These are phyloP conservation scores for Quercus suber DNA, from an alignment of 306 rosid genomes.

Conservation along the genomic window DNA sequence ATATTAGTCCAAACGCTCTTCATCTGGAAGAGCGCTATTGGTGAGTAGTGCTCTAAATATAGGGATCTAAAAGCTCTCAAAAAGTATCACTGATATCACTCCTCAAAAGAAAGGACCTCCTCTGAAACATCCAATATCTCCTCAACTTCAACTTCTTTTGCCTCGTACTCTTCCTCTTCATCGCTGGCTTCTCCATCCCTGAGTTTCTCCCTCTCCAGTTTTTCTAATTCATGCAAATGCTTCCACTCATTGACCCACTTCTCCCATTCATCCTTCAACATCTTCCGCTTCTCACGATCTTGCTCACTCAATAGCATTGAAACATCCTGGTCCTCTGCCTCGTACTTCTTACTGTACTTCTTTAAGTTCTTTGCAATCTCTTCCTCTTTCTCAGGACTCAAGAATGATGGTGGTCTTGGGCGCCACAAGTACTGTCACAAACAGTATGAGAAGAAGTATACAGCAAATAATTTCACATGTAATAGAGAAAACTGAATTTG, in stretches of 20 bases:
- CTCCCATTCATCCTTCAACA: constrained; percentile 86
- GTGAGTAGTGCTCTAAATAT: background rate
- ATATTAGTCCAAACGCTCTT: background rate
- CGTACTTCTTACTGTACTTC: constrained; percentile 89
- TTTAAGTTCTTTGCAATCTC: constrained; percentile 85
- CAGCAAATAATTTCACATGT: background rate
- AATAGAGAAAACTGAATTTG: background rate
- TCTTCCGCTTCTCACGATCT: constrained; percentile 73
- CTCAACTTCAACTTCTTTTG: constrained; percentile 82
- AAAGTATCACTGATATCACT: background rate
- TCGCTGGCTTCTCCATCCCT: constrained; percentile 92
- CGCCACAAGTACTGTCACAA: constrained; percentile 74
- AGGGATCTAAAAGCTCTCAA: background rate
- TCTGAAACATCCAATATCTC: constrained; percentile 50
- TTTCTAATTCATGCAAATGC: constrained; percentile 53
- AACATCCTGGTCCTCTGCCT: constrained; percentile 89
- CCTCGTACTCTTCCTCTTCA: constrained; percentile 92
- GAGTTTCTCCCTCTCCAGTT: constrained; percentile 43
- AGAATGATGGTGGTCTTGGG: constrained; percentile 76
- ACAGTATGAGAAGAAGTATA: background rate
- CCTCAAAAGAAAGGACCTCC: constrained; percentile 59
- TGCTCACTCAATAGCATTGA: constrained; percentile 75
- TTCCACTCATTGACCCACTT: constrained; percentile 79
- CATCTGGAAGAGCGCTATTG: background rate
- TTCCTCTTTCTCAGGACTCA: constrained; percentile 83